Evolutionary conservation across 228 moss, liverwort and hornwort species (phyloP), one percentile per base, ranked within the genome.

Genomic region (Sphagnum fallax): DNA sequence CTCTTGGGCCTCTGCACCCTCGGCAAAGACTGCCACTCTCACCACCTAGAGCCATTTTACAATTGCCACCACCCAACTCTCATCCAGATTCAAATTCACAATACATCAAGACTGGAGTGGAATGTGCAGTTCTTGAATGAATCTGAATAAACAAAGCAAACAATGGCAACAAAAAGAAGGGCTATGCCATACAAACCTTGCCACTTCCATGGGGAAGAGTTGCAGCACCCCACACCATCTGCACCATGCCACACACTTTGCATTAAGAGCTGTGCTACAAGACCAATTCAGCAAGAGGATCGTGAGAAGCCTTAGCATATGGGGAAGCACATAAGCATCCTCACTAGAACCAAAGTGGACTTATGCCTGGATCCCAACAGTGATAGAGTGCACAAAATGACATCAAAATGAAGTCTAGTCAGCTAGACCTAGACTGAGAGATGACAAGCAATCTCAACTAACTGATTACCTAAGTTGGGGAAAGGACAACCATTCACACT

Each of bases 181-280:
- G 50, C 52, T 18, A 10, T 65, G 16, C 32, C 32, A 32, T 69
- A 77, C 82, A 70, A 60, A 89, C 93, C 94, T 98, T 98, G 78
- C 98, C 98, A 79, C 79, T 98, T 7, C 98, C 98, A 64, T 98
- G 87, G 5, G 98, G 98, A 77, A 98, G 98, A 73, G 89, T 92
- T 79, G 94, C 98, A 66, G 98, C 94, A 78, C 98, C 98, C 61
- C 98, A 94, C 16, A 98, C 98, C 77, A 84, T 90, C 94, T 98
- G 89, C 75, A 71, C 65, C 52, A 32, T 32, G 32, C 32, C 32
- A 32, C 32, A 58, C 4, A 32, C 32, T 32, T 32, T 32, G 32
- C 32, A 32, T 32, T 32, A 32, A 32, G 32, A 32, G 32, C 32
- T 32, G 32, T 32, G 32, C 32, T 32, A 32, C 32, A 32, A 32